Conservation (phyloP, 805 yeast genomes). For the Saccharomycopsis vini region DNA sequence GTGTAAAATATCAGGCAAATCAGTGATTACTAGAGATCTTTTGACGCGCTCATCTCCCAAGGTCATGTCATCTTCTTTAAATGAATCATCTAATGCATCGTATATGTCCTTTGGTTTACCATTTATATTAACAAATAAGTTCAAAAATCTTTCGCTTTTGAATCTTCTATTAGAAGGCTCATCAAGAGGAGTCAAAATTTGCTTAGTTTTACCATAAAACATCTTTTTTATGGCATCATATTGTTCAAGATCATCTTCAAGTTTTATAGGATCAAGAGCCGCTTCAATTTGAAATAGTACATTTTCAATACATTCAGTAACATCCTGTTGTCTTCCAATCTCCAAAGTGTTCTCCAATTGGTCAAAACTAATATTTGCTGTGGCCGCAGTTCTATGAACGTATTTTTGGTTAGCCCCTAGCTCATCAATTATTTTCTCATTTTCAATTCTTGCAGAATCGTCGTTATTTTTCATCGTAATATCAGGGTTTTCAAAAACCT, state of each 20-base stretch:
- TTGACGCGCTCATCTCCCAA: constrained; percentile 67
- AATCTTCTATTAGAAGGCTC: constrained; percentile 32
- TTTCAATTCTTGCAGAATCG: neutral
- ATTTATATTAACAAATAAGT: constrained; percentile 75
- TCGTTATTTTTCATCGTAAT: no score
- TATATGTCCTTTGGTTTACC: constrained; percentile 84
- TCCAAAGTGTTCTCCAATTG: constrained; percentile 70
- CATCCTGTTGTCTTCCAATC: constrained; percentile 91
- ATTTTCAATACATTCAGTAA: constrained; percentile 93
- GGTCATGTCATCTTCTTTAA: constrained; percentile 59
- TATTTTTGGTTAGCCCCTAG: neutral
- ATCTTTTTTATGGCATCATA: constrained; percentile 68
- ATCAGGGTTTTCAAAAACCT: neutral
- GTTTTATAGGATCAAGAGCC: constrained; percentile 57
- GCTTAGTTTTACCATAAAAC: constrained; percentile 82
- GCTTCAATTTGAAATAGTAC: constrained; percentile 87
- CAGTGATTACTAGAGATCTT: constrained; percentile 60
- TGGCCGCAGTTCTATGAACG: neutral
- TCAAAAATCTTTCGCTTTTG: constrained; percentile 67
- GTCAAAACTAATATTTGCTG: constrained; percentile 29
- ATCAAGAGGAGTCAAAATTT: constrained; percentile 31
- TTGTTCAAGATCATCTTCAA: constrained; percentile 68
- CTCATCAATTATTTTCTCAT: no score
- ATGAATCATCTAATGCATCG: constrained; percentile 81
- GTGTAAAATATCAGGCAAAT: constrained; percentile 76